A percentile compares a stretch with the other conserved stretches of the same genome.
These are phyloP conservation scores for Coemansia sp. DNA, from an alignment of 192 early-diverging fungal species.

Conservation along the genomic window DNA sequence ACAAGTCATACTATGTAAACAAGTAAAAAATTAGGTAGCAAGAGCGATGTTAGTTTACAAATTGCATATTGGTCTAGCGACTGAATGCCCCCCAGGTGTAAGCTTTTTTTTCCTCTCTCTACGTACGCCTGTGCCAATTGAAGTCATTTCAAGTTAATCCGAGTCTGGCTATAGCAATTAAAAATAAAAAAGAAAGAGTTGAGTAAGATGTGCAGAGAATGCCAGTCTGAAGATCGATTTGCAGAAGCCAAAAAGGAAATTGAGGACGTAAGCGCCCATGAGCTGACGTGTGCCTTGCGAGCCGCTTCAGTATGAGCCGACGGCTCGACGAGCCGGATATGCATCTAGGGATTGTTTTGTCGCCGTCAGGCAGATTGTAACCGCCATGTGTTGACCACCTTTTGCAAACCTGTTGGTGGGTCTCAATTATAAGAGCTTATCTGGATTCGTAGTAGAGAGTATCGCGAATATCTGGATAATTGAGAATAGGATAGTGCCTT, in stretches of 20 bases:
- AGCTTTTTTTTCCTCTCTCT: background rate
- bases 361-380: background rate
- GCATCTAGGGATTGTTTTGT: background rate
- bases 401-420: background rate
- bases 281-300: background rate
- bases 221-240: constrained; percentile 4
- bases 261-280: constrained; percentile 4
- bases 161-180: constrained; percentile 2
- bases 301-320: background rate
- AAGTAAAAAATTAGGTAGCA: constrained; percentile 12
- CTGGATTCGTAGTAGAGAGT: background rate
- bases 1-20: constrained; percentile 87
- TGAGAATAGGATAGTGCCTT: background rate
- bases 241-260: background rate
- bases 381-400: background rate
- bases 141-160: constrained; percentile 66
- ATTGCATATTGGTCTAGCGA: constrained; percentile 5
- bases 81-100: background rate
- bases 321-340: background rate
- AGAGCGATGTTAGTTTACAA: constrained; percentile 13
- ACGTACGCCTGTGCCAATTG: constrained; percentile 91
- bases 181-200: constrained; percentile 9
- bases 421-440: background rate
- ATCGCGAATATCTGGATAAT: background rate
- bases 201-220: background rate